Evolutionary conservation across 495 filamentous ascomycete species (phyloP).

Genomic region (Penicillium paradoxum): DNA sequence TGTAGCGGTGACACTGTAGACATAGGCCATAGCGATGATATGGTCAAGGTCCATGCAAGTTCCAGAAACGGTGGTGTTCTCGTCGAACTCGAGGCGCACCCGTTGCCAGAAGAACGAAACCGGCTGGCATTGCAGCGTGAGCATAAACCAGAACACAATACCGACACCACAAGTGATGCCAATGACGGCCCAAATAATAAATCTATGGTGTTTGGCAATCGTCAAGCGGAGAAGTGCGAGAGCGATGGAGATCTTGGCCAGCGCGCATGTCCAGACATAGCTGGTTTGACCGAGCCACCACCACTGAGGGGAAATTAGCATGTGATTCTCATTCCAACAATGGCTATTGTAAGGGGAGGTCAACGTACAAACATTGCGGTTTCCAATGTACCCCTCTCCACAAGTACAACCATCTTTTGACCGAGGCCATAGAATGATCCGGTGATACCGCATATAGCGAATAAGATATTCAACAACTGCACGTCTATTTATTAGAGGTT

Average conservation of each 20-base stretch:
- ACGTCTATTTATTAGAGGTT: background rate
- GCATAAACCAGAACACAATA: slow-evolving; percentile 36
- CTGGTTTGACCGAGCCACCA: slow-evolving; percentile 39
- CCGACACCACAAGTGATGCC: slow-evolving; percentile 24
- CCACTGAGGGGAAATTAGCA: slow-evolving; percentile 27
- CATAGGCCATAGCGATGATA: slow-evolving; percentile 33
- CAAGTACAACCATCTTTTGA: slow-evolving; percentile 16
- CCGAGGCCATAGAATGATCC: slow-evolving; percentile 36
- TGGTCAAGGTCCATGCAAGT: slow-evolving; percentile 29
- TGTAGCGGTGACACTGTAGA: slow-evolving; percentile 40
- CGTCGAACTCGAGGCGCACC: slow-evolving; percentile 3
- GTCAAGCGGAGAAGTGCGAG: slow-evolving; percentile 41
- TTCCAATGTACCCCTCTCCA: slow-evolving; percentile 21
- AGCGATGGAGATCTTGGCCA: slow-evolving; percentile 39
- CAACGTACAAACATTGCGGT: slow-evolving; percentile 40
- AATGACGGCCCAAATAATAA: slow-evolving; percentile 30
- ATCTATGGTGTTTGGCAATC: slow-evolving; percentile 18
- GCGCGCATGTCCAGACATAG: slow-evolving; percentile 31
- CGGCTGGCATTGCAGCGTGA: slow-evolving; percentile 41
- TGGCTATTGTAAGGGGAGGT: background rate
- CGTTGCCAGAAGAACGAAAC: slow-evolving; percentile 38
- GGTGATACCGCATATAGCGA: slow-evolving; percentile 37
- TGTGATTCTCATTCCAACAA: background rate
- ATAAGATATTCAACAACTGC: slow-evolving; percentile 30
- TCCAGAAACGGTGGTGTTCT: slow-evolving; percentile 15